A percentile compares a stretch with the other conserved stretches of the same genome.
Conservation (phyloP, 1,284 basidiomycete genomes). For the Pholiota adiposa region DNA sequence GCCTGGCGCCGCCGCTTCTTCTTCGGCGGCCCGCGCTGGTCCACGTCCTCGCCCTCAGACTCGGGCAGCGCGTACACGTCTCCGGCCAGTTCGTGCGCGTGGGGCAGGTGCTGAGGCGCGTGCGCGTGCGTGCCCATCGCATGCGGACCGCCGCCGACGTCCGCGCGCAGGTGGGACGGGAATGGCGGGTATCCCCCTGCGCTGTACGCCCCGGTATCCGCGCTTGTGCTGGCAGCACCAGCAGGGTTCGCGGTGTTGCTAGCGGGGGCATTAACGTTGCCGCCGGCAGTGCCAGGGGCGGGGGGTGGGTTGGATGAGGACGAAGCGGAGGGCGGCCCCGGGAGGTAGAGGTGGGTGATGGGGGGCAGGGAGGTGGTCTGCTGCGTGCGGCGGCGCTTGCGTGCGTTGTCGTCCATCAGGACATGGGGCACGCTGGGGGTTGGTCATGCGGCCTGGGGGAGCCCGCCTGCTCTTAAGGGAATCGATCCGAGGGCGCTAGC, state of each 20-base stretch:
- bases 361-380: conserved; percentile 54
- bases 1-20: conserved; percentile 78
- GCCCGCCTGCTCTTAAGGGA: conserved; percentile 32
- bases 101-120: too few relatives aligned
- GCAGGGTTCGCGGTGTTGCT: too few relatives aligned
- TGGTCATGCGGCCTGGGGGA: conserved; percentile 32
- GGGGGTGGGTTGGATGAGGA: conserved; percentile 17
- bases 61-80: conserved; percentile 31
- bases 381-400: conserved; percentile 24
- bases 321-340: conserved; percentile 21
- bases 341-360: conserved; percentile 66
- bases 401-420: conserved; percentile 30
- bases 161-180: conserved; percentile 12
- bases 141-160: neutral
- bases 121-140: too few relatives aligned
- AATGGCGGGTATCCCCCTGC: conserved; percentile 31
- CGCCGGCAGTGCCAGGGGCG: conserved; percentile 12
- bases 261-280: too few relatives aligned
- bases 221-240: too few relatives aligned
- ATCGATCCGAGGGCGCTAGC: too few relatives aligned
- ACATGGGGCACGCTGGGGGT: conserved; percentile 28
- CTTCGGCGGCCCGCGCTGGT: conserved; percentile 61
- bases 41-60: conserved; percentile 54
- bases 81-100: neutral
- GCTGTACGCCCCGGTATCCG: too few relatives aligned